Evolutionary conservation across 768 basidiomycete species (phyloP).

Genomic region (Russula foetens): DNA sequence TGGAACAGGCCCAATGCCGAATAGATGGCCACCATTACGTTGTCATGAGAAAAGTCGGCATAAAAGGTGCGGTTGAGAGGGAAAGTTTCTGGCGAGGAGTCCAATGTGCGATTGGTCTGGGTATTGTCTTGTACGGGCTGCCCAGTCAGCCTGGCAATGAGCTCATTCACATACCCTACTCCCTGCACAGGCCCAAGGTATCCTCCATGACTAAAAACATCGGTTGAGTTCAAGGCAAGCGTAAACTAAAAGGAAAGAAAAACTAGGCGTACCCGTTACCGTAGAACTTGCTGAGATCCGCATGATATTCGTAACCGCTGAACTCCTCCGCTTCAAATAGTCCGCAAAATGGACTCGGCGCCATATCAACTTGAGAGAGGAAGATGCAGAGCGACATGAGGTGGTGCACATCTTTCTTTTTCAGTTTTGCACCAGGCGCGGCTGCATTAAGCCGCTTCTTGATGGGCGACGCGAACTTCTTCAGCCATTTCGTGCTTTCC

Average conservation of each 20-base stretch:
- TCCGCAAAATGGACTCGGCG: constrained; percentile 57
- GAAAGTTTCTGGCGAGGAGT: constrained; percentile 55
- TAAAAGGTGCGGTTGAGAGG: constrained; percentile 59
- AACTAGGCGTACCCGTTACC: constrained; percentile 48
- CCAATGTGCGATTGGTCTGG: constrained; percentile 69
- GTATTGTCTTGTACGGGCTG: constrained; percentile 57
- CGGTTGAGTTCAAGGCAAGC: neutral
- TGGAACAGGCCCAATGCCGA: constrained; percentile 43
- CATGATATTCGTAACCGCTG: constrained; percentile 54
- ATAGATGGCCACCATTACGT: constrained; percentile 75
- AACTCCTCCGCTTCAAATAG: constrained; percentile 65
- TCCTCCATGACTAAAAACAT: constrained; percentile 49
- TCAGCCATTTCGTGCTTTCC: constrained; percentile 47
- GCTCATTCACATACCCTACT: constrained; percentile 82
- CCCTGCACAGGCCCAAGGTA: constrained; percentile 68
- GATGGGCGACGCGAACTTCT: constrained; percentile 46
- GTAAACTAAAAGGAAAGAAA: neutral
- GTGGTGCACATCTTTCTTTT: constrained; percentile 42
- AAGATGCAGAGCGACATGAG: constrained; percentile 76
- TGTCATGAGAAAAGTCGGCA: constrained; percentile 82
- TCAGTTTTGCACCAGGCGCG: constrained; percentile 56
- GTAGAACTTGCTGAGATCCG: constrained; percentile 75
- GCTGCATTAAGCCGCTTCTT: constrained; percentile 49
- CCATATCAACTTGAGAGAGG: constrained; percentile 52
- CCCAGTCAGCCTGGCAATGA: constrained; percentile 71